These are phyloP conservation scores for Alternaria infectoria DNA, from an alignment of 2,329 filamentous ascomycete genomes.

Conservation along the genomic window DNA sequence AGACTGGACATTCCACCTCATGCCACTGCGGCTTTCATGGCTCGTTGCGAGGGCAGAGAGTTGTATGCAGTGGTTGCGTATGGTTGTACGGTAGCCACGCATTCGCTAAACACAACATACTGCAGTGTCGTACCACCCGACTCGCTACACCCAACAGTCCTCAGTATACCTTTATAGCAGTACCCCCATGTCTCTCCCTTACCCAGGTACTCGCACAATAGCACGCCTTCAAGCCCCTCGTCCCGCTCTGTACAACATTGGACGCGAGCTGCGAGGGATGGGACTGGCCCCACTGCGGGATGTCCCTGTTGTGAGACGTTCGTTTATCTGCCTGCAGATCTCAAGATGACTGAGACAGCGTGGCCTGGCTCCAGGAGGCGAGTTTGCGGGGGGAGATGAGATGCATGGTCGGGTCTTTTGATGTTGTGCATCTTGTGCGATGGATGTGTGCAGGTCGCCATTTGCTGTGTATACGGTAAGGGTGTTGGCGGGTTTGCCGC, in stretches of 20 bases:
- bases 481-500: neutral
- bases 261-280: neutral
- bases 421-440: neutral
- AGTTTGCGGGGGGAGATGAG: slow-evolving; percentile 27
- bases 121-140: neutral
- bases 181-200: neutral
- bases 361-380: slow-evolving; percentile 14
- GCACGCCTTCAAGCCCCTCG: slow-evolving; percentile 5
- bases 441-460: slow-evolving; percentile 11
- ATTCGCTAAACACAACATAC: slow-evolving; percentile 8
- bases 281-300: slow-evolving; percentile 6
- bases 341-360: slow-evolving; percentile 39
- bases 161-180: neutral
- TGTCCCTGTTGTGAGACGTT: slow-evolving; percentile 25
- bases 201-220: slow-evolving; percentile 5
- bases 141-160: neutral
- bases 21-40: neutral
- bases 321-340: slow-evolving; percentile 36
- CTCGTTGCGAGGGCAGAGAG: neutral
- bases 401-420: slow-evolving; percentile 17
- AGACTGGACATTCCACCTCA: neutral
- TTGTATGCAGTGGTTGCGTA: slow-evolving; percentile 6
- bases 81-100: slow-evolving; percentile 27
- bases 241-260: slow-evolving; percentile 1
- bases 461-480: neutral